Conservation (phyloP, 169 alveolate species). For the Cryptosporidium viatorum region DNA sequence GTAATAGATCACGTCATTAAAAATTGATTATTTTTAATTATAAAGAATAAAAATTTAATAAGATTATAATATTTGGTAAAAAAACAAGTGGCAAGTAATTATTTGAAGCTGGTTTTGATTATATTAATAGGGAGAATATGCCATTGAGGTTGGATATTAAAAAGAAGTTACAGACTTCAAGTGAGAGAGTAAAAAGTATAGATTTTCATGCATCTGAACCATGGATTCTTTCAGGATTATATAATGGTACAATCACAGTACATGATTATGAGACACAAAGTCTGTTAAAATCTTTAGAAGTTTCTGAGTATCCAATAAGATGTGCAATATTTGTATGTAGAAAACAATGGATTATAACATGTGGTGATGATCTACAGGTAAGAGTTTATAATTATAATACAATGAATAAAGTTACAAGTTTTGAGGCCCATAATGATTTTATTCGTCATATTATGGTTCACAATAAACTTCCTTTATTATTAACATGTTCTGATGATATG, state of each 20-base stretch:
- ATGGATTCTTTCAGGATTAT: slow-evolving; percentile 95
- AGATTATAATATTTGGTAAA: too few species aligned
- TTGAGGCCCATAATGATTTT: slow-evolving; percentile 98
- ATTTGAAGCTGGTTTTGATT: background rate
- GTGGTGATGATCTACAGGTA: slow-evolving; percentile 94
- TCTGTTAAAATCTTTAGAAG: slow-evolving; percentile 93
- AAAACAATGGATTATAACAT: slow-evolving; percentile 93
- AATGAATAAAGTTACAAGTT: slow-evolving; percentile 92
- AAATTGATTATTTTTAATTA: too few species aligned
- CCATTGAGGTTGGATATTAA: slow-evolving; percentile 93
- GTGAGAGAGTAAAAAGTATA: slow-evolving; percentile 96
- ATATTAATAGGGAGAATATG: slow-evolving; percentile 78
- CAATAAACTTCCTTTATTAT: slow-evolving; percentile 92
- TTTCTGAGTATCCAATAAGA: slow-evolving; percentile 93
- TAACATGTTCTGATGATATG: slow-evolving; percentile 98
- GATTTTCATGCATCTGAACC: slow-evolving; percentile 96
- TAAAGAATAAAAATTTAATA: too few species aligned
- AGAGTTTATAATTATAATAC: slow-evolving; percentile 96
- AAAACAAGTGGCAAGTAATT: background rate
- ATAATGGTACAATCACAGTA: slow-evolving; percentile 92
- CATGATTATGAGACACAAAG: slow-evolving; percentile 90
- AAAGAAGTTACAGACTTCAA: slow-evolving; percentile 92
- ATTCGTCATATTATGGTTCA: slow-evolving; percentile 96
- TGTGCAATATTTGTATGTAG: slow-evolving; percentile 95
- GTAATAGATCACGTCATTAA: background rate